Percentiles rank a stretch among this genome's conserved stretches.
Conservation (phyloP, 805 yeast genomes). For the Schwanniomyces vanrijiae region DNA sequence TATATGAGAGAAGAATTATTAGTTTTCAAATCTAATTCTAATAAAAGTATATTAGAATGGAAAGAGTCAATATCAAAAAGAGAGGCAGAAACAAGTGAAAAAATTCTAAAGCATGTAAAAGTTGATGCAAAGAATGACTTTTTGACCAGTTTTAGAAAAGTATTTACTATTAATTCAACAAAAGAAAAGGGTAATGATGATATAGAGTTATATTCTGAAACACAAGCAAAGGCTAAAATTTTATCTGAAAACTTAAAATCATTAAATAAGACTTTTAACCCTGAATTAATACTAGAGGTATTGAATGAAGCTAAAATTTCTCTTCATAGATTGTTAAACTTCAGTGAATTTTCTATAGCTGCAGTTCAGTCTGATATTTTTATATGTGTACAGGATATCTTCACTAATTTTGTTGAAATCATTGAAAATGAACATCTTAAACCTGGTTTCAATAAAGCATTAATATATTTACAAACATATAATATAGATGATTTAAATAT, state of each 20-base stretch:
- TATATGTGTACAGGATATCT: conserved; percentile 56
- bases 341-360: conserved; percentile 34
- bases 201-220: conserved; percentile 49
- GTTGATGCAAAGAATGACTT: conserved; percentile 56
- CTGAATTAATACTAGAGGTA: conserved; percentile 73
- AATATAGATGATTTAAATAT: conserved; percentile 49
- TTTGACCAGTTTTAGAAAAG: conserved; percentile 62
- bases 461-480: conserved; percentile 65
- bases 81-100: conserved; percentile 49
- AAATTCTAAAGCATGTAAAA: conserved; percentile 49
- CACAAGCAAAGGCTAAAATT: conserved; percentile 79
- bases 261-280: conserved; percentile 72
- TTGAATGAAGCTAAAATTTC: conserved; percentile 67
- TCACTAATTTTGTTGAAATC: conserved; percentile 60
- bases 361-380: conserved; percentile 31
- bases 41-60: conserved; percentile 31
- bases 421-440: conserved; percentile 76
- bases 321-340: conserved; percentile 54
- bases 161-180: conserved; percentile 44
- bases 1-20: conserved; percentile 37
- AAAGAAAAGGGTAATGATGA: conserved; percentile 15
- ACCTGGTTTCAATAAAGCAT: conserved; percentile 82
- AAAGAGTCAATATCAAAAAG: conserved; percentile 34
- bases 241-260: conserved; percentile 73
- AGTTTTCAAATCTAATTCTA: conserved; percentile 24